Evolutionary conservation across 2,329 filamentous ascomycete genomes (phyloP).

Genomic region (Sordariomycetes sp.): DNA sequence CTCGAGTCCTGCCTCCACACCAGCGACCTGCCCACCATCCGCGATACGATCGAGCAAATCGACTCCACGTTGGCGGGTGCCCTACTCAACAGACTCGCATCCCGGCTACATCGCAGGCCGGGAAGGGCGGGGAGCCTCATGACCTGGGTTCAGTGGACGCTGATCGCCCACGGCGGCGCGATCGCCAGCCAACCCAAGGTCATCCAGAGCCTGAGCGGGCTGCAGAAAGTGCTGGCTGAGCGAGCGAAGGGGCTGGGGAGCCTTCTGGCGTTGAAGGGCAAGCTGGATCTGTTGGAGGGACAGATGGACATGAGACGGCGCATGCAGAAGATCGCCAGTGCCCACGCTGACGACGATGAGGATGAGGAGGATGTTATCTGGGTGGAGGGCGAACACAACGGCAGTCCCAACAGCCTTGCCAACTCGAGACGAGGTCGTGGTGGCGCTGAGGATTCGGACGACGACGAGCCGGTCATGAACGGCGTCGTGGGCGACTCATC

Average conservation of each 20-base stretch:
- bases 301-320: constrained; percentile 74
- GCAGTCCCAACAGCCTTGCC: constrained; percentile 11
- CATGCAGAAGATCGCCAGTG: constrained; percentile 41
- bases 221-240: constrained; percentile 83
- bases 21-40: constrained; percentile 66
- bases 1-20: constrained; percentile 88
- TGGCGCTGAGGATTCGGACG: constrained; percentile 48
- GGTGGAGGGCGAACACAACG: constrained; percentile 61
- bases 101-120: constrained; percentile 77
- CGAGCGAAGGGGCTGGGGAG: constrained; percentile 74
- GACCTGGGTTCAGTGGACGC: constrained; percentile 92
- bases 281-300: constrained; percentile 86
- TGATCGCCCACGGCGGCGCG: constrained; percentile 85
- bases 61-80: constrained; percentile 74
- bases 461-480: constrained; percentile 47
- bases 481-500: constrained; percentile 50
- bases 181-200: constrained; percentile 80
- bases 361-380: constrained; percentile 65
- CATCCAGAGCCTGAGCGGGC: constrained; percentile 63
- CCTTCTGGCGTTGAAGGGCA: constrained; percentile 82
- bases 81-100: constrained; percentile 75
- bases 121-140: constrained; percentile 85
- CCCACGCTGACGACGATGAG: constrained; percentile 34
- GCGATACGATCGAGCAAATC: constrained; percentile 81
- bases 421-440: constrained; percentile 30